These are phyloP conservation scores for Chrysanthemum seticuspe DNA, from an alignment of 129 eudicot genomes.

Conservation along the genomic window DNA sequence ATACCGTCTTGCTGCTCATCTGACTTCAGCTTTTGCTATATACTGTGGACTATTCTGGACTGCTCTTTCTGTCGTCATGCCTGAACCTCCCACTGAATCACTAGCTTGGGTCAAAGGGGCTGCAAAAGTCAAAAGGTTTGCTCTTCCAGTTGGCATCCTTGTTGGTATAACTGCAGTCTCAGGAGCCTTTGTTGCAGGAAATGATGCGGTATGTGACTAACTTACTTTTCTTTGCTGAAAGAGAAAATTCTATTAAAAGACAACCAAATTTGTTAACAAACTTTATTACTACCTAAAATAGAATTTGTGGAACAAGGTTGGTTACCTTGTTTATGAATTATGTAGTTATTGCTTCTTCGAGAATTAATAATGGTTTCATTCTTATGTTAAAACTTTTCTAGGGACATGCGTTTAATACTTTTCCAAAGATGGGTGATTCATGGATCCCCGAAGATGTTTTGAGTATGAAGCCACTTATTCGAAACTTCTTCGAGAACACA, in stretches of 20 bases:
- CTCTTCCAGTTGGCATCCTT: conserved; percentile 73
- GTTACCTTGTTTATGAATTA: not conserved
- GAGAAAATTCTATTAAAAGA: not conserved
- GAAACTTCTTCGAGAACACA: conserved; percentile 92
- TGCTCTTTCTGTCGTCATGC: conserved; percentile 95
- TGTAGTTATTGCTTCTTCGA: not conserved
- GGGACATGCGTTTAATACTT: conserved; percentile 95
- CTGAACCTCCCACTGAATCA: conserved; percentile 94
- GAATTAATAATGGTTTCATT: not conserved
- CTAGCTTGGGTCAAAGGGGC: conserved; percentile 83
- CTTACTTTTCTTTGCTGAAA: not conserved
- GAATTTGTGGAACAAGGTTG: no score
- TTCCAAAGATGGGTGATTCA: conserved; percentile 95
- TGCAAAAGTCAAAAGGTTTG: conserved; percentile 80
- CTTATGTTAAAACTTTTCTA: conserved; percentile 22
- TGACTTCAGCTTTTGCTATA: conserved; percentile 86
- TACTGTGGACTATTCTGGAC: conserved; percentile 96
- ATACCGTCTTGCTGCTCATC: conserved; percentile 93
- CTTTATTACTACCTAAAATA: no score
- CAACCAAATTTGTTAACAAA: not conserved
- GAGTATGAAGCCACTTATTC: conserved; percentile 77
- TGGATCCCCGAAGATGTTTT: conserved; percentile 94
- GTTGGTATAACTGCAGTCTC: conserved; percentile 95
- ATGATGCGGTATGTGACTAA: conserved; percentile 76
- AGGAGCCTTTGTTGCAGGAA: conserved; percentile 99